phyloP scores from a whole-genome alignment of 345 rosid genomes.

The Punica granatum region DNA sequence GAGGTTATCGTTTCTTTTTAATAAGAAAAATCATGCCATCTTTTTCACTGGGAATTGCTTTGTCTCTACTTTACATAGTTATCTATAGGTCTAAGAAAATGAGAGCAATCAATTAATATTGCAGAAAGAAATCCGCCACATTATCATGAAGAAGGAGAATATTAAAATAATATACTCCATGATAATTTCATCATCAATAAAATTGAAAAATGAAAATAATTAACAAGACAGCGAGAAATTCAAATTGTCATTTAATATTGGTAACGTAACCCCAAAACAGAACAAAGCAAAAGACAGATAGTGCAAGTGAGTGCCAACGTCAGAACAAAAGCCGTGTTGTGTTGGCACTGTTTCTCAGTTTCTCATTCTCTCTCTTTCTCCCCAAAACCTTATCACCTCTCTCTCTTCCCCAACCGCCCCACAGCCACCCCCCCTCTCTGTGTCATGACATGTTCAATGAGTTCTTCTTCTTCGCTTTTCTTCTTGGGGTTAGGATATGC shows the following conservation, averaged over 20 bases:
- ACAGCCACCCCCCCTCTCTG: too few relatives aligned
- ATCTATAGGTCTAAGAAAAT: not conserved
- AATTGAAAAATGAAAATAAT: not conserved
- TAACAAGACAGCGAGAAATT: not conserved
- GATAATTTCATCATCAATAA: not conserved
- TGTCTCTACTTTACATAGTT: slow-evolving; percentile 19
- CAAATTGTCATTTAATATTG: not conserved
- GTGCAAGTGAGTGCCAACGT: slow-evolving; percentile 28
- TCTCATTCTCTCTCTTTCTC: slow-evolving; percentile 1
- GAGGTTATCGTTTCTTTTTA: not conserved
- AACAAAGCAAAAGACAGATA: slow-evolving; percentile 47
- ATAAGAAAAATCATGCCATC: slow-evolving; percentile 4
- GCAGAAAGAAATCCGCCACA: not conserved
- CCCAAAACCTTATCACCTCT: slow-evolving; percentile 15
- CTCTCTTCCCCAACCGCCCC: too few relatives aligned
- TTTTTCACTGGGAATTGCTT: slow-evolving; percentile 18
- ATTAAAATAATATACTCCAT: too few relatives aligned
- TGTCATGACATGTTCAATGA: not conserved
- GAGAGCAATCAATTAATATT: not conserved
- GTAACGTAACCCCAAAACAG: slow-evolving; percentile 8
- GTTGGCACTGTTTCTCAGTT: slow-evolving; percentile 5
- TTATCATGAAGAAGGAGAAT: slow-evolving; percentile 4
- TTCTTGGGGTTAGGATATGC: not conserved
- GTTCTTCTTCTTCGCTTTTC: slow-evolving; percentile 3
- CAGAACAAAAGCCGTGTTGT: slow-evolving; percentile 13